phyloP scores from a whole-genome alignment of 2,329 filamentous ascomycete genomes.

The Arthroderma sp. region DNA sequence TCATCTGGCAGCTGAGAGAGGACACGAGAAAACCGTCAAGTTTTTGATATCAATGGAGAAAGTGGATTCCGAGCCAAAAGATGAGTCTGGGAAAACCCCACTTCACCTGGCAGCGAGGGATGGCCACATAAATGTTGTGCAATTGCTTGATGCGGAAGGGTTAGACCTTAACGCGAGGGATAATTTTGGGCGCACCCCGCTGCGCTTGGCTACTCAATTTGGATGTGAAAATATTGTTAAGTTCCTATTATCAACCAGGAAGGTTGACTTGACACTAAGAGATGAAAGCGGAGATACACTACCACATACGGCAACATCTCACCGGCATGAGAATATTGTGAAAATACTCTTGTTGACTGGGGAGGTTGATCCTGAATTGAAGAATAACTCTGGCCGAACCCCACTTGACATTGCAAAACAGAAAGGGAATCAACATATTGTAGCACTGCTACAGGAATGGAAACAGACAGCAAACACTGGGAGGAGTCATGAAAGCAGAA shows the following conservation, averaged over 20 bases:
- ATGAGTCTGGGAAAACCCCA: not conserved
- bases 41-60: not conserved
- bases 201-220: not conserved
- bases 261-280: conserved; percentile 4
- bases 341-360: not conserved
- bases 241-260: conserved; percentile 1
- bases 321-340: not conserved
- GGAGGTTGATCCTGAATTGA: not conserved
- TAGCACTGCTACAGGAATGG: not conserved
- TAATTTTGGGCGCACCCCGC: not conserved
- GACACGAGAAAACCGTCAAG: not conserved
- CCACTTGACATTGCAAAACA: not conserved
- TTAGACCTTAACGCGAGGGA: not conserved
- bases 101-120: not conserved
- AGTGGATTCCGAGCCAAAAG: not conserved
- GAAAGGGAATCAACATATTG: not conserved
- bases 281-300: not conserved
- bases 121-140: not conserved
- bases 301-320: not conserved
- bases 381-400: not conserved
- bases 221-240: not conserved
- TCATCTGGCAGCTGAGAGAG: not conserved
- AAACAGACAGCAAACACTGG: not conserved
- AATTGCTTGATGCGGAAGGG: not conserved
- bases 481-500: too few species aligned